Evolutionary conservation across 176 grass and related monocot species (phyloP), one percentile per base, ranked within the genome.

Genomic region (Luzula sylvatica): DNA sequence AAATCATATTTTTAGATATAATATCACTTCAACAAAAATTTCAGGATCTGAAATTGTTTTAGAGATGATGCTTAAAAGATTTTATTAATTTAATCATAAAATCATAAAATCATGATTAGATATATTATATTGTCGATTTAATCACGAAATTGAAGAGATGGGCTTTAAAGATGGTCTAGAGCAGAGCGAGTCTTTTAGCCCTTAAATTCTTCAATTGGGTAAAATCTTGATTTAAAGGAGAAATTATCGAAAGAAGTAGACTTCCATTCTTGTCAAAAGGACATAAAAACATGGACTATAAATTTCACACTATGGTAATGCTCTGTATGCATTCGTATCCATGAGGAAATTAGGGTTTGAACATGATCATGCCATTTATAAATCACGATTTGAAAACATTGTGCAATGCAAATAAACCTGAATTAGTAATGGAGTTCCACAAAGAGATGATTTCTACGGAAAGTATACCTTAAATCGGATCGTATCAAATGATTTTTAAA

Each of bases 201-300:
- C 62, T 76, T 71, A 49, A 20, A 3, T 94, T 87, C 58, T 87
- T 87, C 30, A 45, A 80, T 61, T 94, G 78, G 87, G 71, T 79
- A 16, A 94, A 73, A 50, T 3, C 58, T 83, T 14, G 68, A 39
- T 46, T 66, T 50, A 43, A 64, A 87, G 74, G 75, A 94, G 72
- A 60, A 46, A 14, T 65, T 94, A 39, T 3, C 76, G 27, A 40
- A 16, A 23, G 78, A 83, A 64, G 87, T 94, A 82, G 87, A 87
- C 7, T 48, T 41, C 24, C 58, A 74, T 7, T 55, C 66, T 72
- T 82, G 78, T 29, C 30, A 18, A 12, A 83, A 76, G 62, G 67
- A 83, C 65, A 58, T 83, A 72, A 87, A 77, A 69, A 87, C 87
- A 46, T 87, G 82, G 78, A 87, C 74, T 18, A 77, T 79, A 50